Evolutionary conservation across 73 alveolate genomes (phyloP).

Genomic region (Tetrahymena borealis): DNA sequence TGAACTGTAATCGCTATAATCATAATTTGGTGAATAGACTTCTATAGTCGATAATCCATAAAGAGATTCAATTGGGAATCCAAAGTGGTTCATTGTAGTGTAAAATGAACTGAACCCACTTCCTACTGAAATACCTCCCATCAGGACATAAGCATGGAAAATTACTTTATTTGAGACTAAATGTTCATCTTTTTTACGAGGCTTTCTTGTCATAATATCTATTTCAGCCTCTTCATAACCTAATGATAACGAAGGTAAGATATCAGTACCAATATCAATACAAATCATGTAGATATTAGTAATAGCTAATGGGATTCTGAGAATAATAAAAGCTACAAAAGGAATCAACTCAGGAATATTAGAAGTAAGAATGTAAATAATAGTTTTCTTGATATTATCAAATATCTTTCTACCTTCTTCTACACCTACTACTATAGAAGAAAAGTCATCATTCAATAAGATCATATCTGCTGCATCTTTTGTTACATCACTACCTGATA

Average conservation of each 20-base stretch:
- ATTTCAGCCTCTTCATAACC: slow-evolving; percentile 86
- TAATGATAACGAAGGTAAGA: slow-evolving; percentile 75
- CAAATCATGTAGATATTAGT: slow-evolving; percentile 80
- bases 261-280: slow-evolving; percentile 89
- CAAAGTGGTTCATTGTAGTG: slow-evolving; percentile 74
- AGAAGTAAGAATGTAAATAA: slow-evolving; percentile 3
- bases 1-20: slow-evolving; percentile 8
- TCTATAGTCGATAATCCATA: slow-evolving; percentile 4
- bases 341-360: slow-evolving; percentile 28
- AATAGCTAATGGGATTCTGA: slow-evolving; percentile 48
- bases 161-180: slow-evolving; percentile 67
- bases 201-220: slow-evolving; percentile 82
- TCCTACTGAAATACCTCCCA: slow-evolving; percentile 57
- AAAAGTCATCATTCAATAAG: slow-evolving; percentile 64
- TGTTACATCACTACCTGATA: slow-evolving; percentile 71
- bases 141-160: slow-evolving; percentile 55
- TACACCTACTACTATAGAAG: slow-evolving; percentile 75
- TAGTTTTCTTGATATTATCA: slow-evolving; percentile 70
- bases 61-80: slow-evolving; percentile 52
- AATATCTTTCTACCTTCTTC: slow-evolving; percentile 89
- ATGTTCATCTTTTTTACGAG: slow-evolving; percentile 79
- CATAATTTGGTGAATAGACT: slow-evolving; percentile 46
- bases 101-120: slow-evolving; percentile 67
- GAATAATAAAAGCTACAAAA: slow-evolving; percentile 4
- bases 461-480: slow-evolving; percentile 70